Base-by-base conservation (phyloP, 805 yeast genomes). In the Kluyveromyces starmeri region DNA sequence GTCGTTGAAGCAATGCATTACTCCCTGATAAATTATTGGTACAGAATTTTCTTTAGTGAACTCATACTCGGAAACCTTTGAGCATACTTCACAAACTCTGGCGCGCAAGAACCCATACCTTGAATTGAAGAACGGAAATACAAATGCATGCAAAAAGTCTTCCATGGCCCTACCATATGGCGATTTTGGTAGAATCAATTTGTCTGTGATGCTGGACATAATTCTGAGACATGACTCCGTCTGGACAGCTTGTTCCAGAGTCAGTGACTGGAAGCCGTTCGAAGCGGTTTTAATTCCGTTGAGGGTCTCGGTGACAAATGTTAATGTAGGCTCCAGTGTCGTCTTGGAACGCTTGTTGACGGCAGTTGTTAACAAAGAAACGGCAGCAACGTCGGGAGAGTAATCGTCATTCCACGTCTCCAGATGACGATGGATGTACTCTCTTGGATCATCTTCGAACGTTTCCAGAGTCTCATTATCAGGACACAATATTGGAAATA, bases 361-460 rank as follows among this genome's bases (percentile, higher is more conserved):
- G n/a, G 85, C 56, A 1, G 86, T 78, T 19, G 72, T 71, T 41
- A 92, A 61, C 38, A 92, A 68, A 7, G 78, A 72, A 35, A 81
- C 64, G 2, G 95, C 89, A 2, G 95, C 94, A 29, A 73, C 64
- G 53, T 85, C 94, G 5, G 94, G 83, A 2, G 85, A 68, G 27
- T 64, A 58, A 29, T 59, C 59, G 35, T 81, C 92, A 45, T 79
- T 73, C 50, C 70, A 67, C 27, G 75, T 61, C 53, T 78, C 85
- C 47, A 85, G 68, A 35, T 71, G 71, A 34, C 77, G 65, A 55
- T 84, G 83, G 36, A 89, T 75, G 54, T 84, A 92, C 53, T 86
- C 96, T 37, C 75, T 80, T 3, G 96, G 96, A 47, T 88, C 96
- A 41, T 71, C 75, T 42, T 85, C 94, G 60, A 83, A 88, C 4